These are phyloP conservation scores for Boeremia exigua DNA, from an alignment of 2,329 filamentous ascomycete species.

Conservation along the genomic window DNA sequence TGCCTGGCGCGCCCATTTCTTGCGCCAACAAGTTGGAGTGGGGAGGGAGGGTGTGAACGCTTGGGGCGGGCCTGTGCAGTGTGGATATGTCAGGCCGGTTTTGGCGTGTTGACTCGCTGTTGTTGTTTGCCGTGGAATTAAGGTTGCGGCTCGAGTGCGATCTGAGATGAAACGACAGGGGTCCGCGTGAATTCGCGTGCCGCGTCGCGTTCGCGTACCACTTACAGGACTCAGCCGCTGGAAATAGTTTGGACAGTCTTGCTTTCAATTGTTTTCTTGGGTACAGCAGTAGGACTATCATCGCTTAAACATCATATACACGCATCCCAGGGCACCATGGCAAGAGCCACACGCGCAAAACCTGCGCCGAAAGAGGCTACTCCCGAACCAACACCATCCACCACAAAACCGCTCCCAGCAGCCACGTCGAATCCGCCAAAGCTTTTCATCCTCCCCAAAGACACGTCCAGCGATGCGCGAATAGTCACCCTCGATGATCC, in stretches of 20 bases:
- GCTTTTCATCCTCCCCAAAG: conserved; percentile 64
- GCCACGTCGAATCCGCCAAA: conserved; percentile 55
- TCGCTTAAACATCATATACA: neutral
- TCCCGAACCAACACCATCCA: conserved; percentile 30
- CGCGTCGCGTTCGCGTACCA: conserved; percentile 18
- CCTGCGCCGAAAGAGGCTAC: conserved; percentile 26
- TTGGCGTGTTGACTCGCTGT: conserved; percentile 20
- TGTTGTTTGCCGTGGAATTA: conserved; percentile 31
- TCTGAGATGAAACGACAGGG: conserved; percentile 41
- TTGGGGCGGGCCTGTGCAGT: conserved; percentile 6
- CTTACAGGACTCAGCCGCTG: neutral
- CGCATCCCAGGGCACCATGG: conserved; percentile 26
- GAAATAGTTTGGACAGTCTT: neutral
- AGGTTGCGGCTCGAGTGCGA: conserved; percentile 27
- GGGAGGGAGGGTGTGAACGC: conserved; percentile 6
- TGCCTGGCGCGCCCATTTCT: conserved; percentile 38
- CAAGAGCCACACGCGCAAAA: conserved; percentile 46
- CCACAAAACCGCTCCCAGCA: conserved; percentile 41
- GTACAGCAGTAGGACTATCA: no score
- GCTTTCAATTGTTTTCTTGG: neutral
- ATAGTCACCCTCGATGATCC: conserved; percentile 64
- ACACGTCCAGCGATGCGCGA: conserved; percentile 58
- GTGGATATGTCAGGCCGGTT: conserved; percentile 5
- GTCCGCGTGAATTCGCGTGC: conserved; percentile 31
- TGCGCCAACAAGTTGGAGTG: conserved; percentile 16